Percentiles rank a stretch among this genome's conserved stretches.
Conservation (phyloP, 306 rosid species). For the Cajanus cajan region DNA sequence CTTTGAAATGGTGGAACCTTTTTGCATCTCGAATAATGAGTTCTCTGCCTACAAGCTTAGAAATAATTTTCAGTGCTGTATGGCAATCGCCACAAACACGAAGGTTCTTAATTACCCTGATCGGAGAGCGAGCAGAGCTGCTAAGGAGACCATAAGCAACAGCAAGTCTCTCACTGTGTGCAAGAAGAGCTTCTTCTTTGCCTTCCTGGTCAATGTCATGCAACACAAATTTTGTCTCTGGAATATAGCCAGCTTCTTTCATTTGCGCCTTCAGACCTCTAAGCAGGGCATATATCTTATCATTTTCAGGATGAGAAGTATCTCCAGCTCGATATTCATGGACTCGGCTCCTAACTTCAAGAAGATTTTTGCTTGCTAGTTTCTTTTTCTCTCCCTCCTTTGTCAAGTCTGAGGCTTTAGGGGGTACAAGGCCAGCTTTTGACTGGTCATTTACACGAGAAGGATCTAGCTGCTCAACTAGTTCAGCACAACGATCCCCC, state of each 20-base stretch:
- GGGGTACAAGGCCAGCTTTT: slow-evolving; percentile 69
- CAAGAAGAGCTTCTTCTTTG: slow-evolving; percentile 79
- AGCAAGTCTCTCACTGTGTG: slow-evolving; percentile 90
- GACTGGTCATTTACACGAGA: slow-evolving; percentile 61
- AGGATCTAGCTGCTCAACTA: slow-evolving; percentile 64
- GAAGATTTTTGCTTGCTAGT: slow-evolving; percentile 50
- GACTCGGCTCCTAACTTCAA: slow-evolving; percentile 70
- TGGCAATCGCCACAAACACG: slow-evolving; percentile 66
- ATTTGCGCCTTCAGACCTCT: slow-evolving; percentile 70
- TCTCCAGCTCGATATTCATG: slow-evolving; percentile 91
- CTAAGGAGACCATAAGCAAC: slow-evolving; percentile 69
- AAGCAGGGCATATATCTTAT: slow-evolving; percentile 59
- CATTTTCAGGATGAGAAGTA: slow-evolving; percentile 71
- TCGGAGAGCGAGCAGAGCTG: slow-evolving; percentile 60
- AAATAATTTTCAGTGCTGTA: slow-evolving; percentile 46
- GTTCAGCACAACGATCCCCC: slow-evolving; percentile 73
- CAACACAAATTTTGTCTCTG: slow-evolving; percentile 76
- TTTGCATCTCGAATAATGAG: slow-evolving; percentile 46
- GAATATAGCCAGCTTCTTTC: slow-evolving; percentile 84
- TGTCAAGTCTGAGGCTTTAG: slow-evolving; percentile 49
- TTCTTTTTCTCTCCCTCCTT: slow-evolving; percentile 66
- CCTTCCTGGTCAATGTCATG: slow-evolving; percentile 88
- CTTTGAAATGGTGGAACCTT: slow-evolving; percentile 51
- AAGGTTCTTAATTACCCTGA: slow-evolving; percentile 81
- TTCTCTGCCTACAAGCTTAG: slow-evolving; percentile 52